A percentile compares a stretch with the other conserved stretches of the same genome.
phyloP scores from a whole-genome alignment of 2,329 filamentous ascomycete species.

The Curvularia lunata region DNA sequence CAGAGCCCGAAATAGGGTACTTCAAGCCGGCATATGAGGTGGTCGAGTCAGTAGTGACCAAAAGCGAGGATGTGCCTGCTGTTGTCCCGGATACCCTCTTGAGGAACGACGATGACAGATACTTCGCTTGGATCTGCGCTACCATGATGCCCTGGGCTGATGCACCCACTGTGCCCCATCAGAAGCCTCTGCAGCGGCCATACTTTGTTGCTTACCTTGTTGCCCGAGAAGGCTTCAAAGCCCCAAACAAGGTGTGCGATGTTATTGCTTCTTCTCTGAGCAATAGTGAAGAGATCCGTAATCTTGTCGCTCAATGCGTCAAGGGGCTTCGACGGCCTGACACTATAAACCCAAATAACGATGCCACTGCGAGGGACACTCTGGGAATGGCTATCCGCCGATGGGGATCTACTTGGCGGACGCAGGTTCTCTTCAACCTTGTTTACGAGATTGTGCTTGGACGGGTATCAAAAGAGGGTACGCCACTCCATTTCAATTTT shows the following conservation, averaged over 20 bases:
- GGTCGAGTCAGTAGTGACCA: conserved; percentile 50
- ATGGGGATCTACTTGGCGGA: conserved; percentile 76
- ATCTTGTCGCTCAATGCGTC: conserved; percentile 61
- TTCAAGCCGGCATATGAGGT: conserved; percentile 71
- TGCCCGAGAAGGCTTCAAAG: conserved; percentile 78
- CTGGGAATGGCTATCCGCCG: conserved; percentile 76
- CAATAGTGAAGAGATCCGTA: conserved; percentile 68
- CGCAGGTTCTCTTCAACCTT: conserved; percentile 72
- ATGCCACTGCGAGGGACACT: conserved; percentile 61
- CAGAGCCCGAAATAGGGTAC: conserved; percentile 62
- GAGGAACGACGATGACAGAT: conserved; percentile 68
- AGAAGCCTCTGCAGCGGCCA: conserved; percentile 48
- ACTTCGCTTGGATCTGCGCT: conserved; percentile 77
- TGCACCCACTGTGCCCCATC: conserved; percentile 57
- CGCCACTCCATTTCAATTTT: conserved; percentile 23
- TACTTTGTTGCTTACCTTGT: conserved; percentile 64
- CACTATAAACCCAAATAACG: conserved; percentile 53
- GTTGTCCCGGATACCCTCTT: conserved; percentile 58
- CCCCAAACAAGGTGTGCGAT: conserved; percentile 75
- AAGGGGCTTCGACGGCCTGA: conserved; percentile 56
- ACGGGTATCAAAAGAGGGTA: conserved; percentile 52
- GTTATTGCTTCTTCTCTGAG: conserved; percentile 69
- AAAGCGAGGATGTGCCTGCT: conserved; percentile 47
- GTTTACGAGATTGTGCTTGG: conserved; percentile 64
- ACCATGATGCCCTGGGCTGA: conserved; percentile 76